Base-by-base conservation (phyloP, 345 rosid species). In the Eucalyptus cloeziana region DNA sequence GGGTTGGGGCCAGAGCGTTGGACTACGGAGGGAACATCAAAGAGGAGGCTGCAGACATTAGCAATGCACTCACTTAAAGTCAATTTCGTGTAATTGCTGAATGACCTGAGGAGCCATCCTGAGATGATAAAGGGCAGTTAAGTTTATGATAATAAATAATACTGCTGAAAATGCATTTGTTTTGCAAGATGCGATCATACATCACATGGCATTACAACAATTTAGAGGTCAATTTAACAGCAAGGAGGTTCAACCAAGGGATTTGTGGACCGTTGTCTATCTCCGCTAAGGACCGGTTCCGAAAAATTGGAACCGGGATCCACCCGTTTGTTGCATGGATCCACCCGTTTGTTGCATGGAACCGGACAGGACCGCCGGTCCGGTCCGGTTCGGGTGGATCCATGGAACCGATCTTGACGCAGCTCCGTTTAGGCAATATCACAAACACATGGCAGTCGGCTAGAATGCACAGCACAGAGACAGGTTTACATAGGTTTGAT, bases 71-170 rank as follows among this genome's bases (percentile, higher is more conserved):
- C 93, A 94, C 99, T 97, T 98, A 86, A 98, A 98, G 93, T 98
- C 99, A 94, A 97, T 97, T 90, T 98, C 99, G 91, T 98, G 99
- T 91, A 97, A 90, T 90, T 98, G 99, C 91, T 98, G 99, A 98
- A 98, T 98, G 79, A 98, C 99, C 94, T 96, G 96, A 90, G 99
- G 99, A 91, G 99, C 99, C 99, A 98, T 97, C 99, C 99, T 97
- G 91, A 85, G 90, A 90, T 79, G 80, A 69, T 17, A 69, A 33
- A 69, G 44, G 40, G 80, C 24, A 17, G 44, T 69, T 33, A 69
- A 33, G 80, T 33, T 33, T 33, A 33, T 33, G 80, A 69, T 54
- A 54, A 33, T 33, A 5, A 69, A 33, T 69, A 24, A 69, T 17
- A 0, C 44, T 33, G 37, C 44, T 69, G 44, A 69, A 69, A 69